Evolutionary conservation across 2,329 filamentous ascomycete species (phyloP).

Genomic region (Periconia macrospinosa): DNA sequence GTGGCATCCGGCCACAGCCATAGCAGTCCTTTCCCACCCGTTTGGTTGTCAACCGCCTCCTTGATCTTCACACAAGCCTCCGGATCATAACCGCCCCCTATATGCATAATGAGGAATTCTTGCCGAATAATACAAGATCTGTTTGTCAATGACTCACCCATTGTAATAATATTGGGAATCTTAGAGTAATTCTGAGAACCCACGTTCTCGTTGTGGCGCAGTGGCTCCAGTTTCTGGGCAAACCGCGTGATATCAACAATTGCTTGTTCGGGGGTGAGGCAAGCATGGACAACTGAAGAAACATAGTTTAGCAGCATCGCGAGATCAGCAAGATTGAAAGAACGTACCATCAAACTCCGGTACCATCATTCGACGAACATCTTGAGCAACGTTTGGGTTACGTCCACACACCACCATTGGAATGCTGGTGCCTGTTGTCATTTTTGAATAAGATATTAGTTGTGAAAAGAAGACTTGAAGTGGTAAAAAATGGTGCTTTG

Average conservation of each 20-base stretch:
- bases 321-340: neutral
- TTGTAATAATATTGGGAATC: slow-evolving; percentile 2
- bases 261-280: neutral
- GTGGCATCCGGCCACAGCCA: slow-evolving; percentile 13
- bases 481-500: too few species aligned
- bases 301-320: neutral
- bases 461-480: neutral
- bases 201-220: slow-evolving; percentile 1
- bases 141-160: slow-evolving; percentile 1
- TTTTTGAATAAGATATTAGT: neutral
- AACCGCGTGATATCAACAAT: slow-evolving; percentile 8
- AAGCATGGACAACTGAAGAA: slow-evolving; percentile 10
- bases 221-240: slow-evolving; percentile 1
- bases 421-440: neutral
- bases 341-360: slow-evolving; percentile 13
- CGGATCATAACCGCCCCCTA: slow-evolving; percentile 5
- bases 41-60: neutral
- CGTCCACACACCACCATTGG: slow-evolving; percentile 13
- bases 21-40: neutral
- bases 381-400: slow-evolving; percentile 5
- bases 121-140: neutral
- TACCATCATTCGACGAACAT: slow-evolving; percentile 2
- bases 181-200: slow-evolving; percentile 11
- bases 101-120: neutral
- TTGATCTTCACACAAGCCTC: slow-evolving; percentile 6